These are phyloP conservation scores for Quillaja saponaria DNA, from an alignment of 306 rosid species.

Conservation along the genomic window DNA sequence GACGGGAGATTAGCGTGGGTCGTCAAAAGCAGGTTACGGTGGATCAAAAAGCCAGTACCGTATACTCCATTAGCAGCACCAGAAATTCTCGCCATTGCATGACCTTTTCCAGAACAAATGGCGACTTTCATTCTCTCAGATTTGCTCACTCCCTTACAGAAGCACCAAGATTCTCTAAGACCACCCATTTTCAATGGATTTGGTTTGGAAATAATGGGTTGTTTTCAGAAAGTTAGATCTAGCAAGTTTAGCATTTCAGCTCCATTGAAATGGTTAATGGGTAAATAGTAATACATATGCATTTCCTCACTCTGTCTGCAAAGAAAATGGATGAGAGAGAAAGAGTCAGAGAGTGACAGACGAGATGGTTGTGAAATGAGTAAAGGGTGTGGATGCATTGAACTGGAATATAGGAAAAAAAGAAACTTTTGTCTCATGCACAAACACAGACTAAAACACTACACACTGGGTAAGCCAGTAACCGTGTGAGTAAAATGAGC, in stretches of 20 bases:
- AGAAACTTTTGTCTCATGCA: background rate
- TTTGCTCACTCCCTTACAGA: constrained; percentile 93
- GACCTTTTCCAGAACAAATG: constrained; percentile 67
- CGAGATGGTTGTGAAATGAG: constrained; percentile 55
- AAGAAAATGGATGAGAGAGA: background rate
- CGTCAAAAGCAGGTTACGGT: constrained; percentile 80
- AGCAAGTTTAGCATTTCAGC: constrained; percentile 19
- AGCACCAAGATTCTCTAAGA: constrained; percentile 87
- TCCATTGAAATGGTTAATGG: background rate
- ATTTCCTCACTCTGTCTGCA: background rate
- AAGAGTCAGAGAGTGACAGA: constrained; percentile 18
- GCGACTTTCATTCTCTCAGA: constrained; percentile 79
- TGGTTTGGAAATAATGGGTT: background rate
- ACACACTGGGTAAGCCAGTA: too few relatives aligned
- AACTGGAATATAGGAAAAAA: constrained; percentile 29
- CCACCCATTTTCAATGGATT: constrained; percentile 55
- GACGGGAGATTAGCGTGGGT: constrained; percentile 87
- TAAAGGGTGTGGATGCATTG: constrained; percentile 18
- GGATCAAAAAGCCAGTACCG: constrained; percentile 78
- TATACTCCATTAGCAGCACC: constrained; percentile 40
- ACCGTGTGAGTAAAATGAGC: background rate
- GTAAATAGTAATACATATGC: too few relatives aligned
- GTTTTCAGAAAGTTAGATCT: constrained; percentile 40
- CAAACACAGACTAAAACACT: too few relatives aligned
- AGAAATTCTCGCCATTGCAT: constrained; percentile 67